These are phyloP conservation scores for Carallia pectinifolia DNA, from an alignment of 345 rosid genomes.

Conservation along the genomic window DNA sequence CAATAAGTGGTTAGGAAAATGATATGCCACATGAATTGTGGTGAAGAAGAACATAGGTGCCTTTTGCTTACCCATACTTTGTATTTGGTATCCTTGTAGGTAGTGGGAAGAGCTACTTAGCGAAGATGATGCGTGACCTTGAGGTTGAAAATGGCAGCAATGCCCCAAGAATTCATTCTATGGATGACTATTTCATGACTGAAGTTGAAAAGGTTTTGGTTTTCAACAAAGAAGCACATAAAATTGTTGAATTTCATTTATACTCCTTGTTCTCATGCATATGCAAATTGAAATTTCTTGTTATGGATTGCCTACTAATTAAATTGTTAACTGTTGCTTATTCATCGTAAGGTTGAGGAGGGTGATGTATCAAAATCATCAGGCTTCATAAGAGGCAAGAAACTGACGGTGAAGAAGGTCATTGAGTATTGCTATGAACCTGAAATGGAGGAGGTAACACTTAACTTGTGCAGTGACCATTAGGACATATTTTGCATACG, in stretches of 20 bases:
- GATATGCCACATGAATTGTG: neutral
- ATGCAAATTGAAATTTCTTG: slow-evolving; percentile 3
- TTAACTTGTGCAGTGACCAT: slow-evolving; percentile 1
- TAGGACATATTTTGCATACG: neutral
- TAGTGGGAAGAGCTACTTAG: slow-evolving; percentile 96
- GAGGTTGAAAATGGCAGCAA: slow-evolving; percentile 86
- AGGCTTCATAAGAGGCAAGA: slow-evolving; percentile 62
- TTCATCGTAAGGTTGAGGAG: slow-evolving; percentile 61
- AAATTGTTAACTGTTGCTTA: neutral
- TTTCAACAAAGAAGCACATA: neutral
- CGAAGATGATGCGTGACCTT: slow-evolving; percentile 82
- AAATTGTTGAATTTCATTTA: neutral
- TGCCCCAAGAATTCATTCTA: slow-evolving; percentile 93
- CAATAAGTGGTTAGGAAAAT: neutral
- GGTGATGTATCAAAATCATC: slow-evolving; percentile 55
- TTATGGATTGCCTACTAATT: neutral
- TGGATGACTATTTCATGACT: slow-evolving; percentile 98
- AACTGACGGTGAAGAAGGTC: slow-evolving; percentile 57
- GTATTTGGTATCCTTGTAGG: slow-evolving; percentile 38
- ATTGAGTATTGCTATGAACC: slow-evolving; percentile 96
- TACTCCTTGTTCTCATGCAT: slow-evolving; percentile 1
- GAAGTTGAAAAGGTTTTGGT: slow-evolving; percentile 85
- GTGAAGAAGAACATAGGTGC: neutral
- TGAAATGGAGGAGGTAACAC: slow-evolving; percentile 94
- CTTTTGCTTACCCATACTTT: neutral